phyloP scores from a whole-genome alignment of 441 rosid species.

The Syzygium syzygioides region DNA sequence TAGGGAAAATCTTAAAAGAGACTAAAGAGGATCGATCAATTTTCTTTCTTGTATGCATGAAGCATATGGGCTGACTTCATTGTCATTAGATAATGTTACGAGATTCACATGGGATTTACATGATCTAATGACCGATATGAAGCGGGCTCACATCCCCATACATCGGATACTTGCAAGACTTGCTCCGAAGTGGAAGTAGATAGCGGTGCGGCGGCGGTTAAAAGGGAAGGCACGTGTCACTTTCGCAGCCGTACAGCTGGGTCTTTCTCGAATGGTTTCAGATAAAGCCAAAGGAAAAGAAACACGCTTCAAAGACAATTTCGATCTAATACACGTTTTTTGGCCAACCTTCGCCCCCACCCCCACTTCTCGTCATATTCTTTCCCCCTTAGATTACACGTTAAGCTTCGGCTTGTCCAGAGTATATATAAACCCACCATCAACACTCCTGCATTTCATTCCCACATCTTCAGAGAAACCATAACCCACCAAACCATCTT shows the following conservation, averaged over 20 bases:
- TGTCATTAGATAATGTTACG: neutral
- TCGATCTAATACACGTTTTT: neutral
- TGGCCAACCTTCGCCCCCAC: neutral
- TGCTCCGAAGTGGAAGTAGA: neutral
- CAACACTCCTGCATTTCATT: neutral
- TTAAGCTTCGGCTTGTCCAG: neutral
- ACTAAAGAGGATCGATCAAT: neutral
- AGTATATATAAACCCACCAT: neutral
- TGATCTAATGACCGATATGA: neutral
- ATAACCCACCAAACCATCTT: neutral
- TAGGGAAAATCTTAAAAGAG: neutral
- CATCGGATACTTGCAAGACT: neutral
- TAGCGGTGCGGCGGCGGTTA: too few relatives aligned
- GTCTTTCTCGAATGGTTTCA: neutral
- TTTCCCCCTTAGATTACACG: neutral
- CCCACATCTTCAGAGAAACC: neutral
- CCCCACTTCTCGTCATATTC: neutral
- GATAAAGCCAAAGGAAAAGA: neutral
- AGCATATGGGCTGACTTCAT: neutral
- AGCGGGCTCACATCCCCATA: rapidly evolving
- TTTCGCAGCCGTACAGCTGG: neutral
- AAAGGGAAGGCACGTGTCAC: neutral
- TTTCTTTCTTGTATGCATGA: neutral
- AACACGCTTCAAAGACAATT: neutral
- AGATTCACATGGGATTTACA: rapidly evolving